These are phyloP conservation scores for Stephanodiscus triporus DNA, from an alignment of 108 stramenopile genomes.

Conservation along the genomic window DNA sequence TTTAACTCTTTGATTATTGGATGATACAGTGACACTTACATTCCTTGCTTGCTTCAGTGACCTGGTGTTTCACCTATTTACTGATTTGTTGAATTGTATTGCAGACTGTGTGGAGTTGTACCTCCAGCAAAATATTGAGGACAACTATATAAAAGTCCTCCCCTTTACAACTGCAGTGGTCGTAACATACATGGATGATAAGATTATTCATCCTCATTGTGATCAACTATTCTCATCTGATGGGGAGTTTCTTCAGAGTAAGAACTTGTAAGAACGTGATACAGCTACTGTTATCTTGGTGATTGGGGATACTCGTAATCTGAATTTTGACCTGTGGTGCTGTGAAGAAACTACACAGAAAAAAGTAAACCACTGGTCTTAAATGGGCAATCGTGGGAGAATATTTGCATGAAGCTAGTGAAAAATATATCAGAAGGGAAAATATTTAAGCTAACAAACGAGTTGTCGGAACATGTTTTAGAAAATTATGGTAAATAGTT, in stretches of 20 bases:
- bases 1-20: not conserved
- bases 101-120: not conserved
- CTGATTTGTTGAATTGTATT: slow-evolving; percentile 1
- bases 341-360: not conserved
- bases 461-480: no score
- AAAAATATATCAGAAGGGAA: no score
- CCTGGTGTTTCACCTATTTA: not conserved
- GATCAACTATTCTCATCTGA: not conserved
- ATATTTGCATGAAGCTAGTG: no score
- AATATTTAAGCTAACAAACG: no score
- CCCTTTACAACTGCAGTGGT: slow-evolving; percentile 4
- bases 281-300: slow-evolving; percentile 5
- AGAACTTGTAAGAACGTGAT: not conserved
- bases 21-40: not conserved
- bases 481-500: no score
- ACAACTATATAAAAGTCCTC: not conserved
- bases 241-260: not conserved
- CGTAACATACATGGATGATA: not conserved
- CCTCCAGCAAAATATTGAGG: not conserved
- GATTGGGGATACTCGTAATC: not conserved
- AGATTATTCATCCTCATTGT: not conserved
- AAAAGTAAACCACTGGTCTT: no score
- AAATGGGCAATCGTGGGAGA: no score
- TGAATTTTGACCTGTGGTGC: not conserved
- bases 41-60: not conserved